Percentiles rank a stretch among this genome's conserved stretches.
These are phyloP conservation scores for Micromonas pusilla DNA, from an alignment of 139 green algal species.

Conservation along the genomic window DNA sequence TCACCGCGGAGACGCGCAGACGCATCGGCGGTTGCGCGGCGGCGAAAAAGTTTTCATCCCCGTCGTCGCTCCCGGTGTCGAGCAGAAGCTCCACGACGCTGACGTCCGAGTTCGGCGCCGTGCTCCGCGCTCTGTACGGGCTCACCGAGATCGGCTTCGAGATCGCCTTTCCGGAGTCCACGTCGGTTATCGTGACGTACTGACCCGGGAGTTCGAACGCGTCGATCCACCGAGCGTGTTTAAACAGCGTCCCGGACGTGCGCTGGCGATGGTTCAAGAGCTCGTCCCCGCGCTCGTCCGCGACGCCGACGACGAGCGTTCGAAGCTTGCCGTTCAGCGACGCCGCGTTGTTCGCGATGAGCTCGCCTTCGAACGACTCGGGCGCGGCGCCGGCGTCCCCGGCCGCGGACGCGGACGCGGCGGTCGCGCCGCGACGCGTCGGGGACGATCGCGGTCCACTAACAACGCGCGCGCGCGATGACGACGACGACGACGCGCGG, in stretches of 20 bases:
- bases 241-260: neutral
- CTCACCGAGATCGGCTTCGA: neutral
- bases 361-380: neutral
- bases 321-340: neutral
- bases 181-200: neutral
- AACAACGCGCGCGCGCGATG: too few species aligned
- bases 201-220: neutral
- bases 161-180: neutral
- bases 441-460: too few species aligned
- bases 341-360: neutral
- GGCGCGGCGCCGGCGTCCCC: neutral
- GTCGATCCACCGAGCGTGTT: neutral
- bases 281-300: neutral
- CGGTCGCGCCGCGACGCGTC: too few species aligned
- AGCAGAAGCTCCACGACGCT: neutral
- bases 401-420: too few species aligned
- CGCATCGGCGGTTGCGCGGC: neutral
- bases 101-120: neutral
- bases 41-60: neutral
- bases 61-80: neutral
- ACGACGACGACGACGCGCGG: too few species aligned
- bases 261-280: neutral
- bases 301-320: neutral
- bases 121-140: neutral
- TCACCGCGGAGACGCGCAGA: neutral